Evolutionary conservation across 2,329 filamentous ascomycete species (phyloP).

Genomic region (Paecilomyces fulvus): DNA sequence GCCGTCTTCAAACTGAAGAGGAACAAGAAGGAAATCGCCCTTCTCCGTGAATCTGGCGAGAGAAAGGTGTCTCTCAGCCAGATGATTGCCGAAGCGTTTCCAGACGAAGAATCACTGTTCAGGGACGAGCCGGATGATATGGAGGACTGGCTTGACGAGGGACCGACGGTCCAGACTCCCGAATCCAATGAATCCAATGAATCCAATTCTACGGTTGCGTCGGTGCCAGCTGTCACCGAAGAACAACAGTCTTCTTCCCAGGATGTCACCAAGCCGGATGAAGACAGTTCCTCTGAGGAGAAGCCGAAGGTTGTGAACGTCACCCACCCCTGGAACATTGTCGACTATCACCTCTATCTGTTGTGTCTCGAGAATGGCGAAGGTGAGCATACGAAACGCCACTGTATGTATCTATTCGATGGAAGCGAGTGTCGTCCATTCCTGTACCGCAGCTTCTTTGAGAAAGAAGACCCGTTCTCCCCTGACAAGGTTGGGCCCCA

Average conservation of each 20-base stretch:
- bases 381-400: slow-evolving; percentile 9
- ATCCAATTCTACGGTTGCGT: background rate
- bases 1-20: slow-evolving; percentile 13
- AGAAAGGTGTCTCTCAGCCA: slow-evolving; percentile 2
- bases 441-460: slow-evolving; percentile 13
- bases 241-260: background rate
- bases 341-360: slow-evolving; percentile 27
- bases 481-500: slow-evolving; percentile 3
- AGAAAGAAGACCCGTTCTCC: slow-evolving; percentile 4
- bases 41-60: background rate
- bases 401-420: slow-evolving; percentile 17
- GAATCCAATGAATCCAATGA: background rate
- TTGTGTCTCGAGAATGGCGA: slow-evolving; percentile 14
- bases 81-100: background rate
- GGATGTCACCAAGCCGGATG: background rate
- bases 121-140: background rate
- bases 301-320: slow-evolving; percentile 1
- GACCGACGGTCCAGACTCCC: background rate
- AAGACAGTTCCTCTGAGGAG: slow-evolving; percentile 1
- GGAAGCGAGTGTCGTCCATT: slow-evolving; percentile 16
- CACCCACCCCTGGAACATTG: slow-evolving; percentile 21
- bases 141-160: background rate
- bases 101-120: slow-evolving; percentile 2
- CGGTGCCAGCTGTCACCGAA: background rate
- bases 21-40: slow-evolving; percentile 7